phyloP scores from a whole-genome alignment of 2,329 filamentous ascomycete genomes.

The Akanthomyces lecanii region DNA sequence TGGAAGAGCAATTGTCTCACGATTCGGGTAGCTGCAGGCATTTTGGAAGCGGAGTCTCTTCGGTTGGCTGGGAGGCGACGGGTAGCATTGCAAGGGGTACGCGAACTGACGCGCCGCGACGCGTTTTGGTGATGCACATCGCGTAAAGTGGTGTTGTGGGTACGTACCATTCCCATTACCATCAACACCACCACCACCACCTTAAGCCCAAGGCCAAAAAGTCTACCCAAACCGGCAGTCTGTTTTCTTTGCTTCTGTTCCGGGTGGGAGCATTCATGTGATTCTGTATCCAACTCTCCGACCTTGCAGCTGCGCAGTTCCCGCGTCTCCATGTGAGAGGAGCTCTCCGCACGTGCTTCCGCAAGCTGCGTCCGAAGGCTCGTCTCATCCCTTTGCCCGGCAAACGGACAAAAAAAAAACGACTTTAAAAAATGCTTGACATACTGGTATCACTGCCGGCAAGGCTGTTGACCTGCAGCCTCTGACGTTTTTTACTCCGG shows the following conservation, averaged over 20 bases:
- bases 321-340: neutral
- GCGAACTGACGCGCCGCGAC: conserved; percentile 5
- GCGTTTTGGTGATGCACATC: neutral
- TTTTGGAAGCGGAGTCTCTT: conserved; percentile 12
- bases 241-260: neutral
- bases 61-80: conserved; percentile 16
- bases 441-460: neutral
- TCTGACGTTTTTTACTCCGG: neutral
- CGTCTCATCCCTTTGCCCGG: neutral
- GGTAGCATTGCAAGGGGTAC: neutral
- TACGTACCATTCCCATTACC: neutral
- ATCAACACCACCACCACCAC: neutral
- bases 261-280: neutral
- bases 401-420: neutral
- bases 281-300: neutral
- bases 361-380: neutral
- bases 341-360: neutral
- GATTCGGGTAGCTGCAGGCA: neutral
- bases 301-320: neutral
- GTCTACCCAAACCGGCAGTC: neutral
- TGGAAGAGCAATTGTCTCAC: conserved; percentile 5
- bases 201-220: neutral
- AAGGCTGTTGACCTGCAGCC: neutral
- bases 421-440: neutral
- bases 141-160: conserved; percentile 8